Conservation (phyloP, 1,284 basidiomycete genomes). For the Microstroma glucosiphilum region DNA sequence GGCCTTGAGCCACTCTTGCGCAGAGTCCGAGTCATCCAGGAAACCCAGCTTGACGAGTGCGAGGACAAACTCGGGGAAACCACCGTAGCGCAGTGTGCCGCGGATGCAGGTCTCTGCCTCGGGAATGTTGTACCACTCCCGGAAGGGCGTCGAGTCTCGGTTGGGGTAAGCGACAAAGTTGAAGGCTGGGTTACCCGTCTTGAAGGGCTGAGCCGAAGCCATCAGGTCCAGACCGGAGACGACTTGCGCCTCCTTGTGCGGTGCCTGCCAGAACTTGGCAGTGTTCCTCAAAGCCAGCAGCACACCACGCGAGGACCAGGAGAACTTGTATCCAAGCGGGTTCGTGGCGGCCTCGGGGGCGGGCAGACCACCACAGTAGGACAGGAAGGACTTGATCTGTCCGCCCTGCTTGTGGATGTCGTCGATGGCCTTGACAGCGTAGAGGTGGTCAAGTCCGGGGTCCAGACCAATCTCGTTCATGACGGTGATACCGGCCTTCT, state of each 20-base stretch:
- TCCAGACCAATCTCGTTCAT: constrained; percentile 98
- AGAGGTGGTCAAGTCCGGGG: constrained; percentile 93
- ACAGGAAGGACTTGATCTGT: constrained; percentile 82
- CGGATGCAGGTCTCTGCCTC: constrained; percentile 88
- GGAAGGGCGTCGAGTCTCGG: constrained; percentile 86
- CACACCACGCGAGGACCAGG: constrained; percentile 94
- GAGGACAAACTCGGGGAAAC: constrained; percentile 94
- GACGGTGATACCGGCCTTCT: constrained; percentile 84
- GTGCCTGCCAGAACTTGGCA: constrained; percentile 62
- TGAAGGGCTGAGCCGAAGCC: constrained; percentile 74
- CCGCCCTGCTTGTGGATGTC: constrained; percentile 91
- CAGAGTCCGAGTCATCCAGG: constrained; percentile 62
- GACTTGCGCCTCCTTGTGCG: constrained; percentile 32
- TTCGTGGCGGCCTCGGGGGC: constrained; percentile 85
- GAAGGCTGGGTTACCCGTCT: constrained; percentile 79
- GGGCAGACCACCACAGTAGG: constrained; percentile 93
- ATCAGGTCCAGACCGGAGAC: constrained; percentile 47
- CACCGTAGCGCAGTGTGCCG: constrained; percentile 91
- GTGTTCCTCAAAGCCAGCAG: constrained; percentile 89
- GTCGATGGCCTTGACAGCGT: constrained; percentile 92
- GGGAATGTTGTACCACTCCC: constrained; percentile 76
- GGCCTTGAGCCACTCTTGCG: constrained; percentile 64
- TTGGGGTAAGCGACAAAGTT: constrained; percentile 98
- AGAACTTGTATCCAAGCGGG: constrained; percentile 98
- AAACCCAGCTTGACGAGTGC: constrained; percentile 83